These are phyloP conservation scores for Marchantia polymorpha DNA, from an alignment of 225 moss, liverwort and hornwort genomes.

Conservation along the genomic window DNA sequence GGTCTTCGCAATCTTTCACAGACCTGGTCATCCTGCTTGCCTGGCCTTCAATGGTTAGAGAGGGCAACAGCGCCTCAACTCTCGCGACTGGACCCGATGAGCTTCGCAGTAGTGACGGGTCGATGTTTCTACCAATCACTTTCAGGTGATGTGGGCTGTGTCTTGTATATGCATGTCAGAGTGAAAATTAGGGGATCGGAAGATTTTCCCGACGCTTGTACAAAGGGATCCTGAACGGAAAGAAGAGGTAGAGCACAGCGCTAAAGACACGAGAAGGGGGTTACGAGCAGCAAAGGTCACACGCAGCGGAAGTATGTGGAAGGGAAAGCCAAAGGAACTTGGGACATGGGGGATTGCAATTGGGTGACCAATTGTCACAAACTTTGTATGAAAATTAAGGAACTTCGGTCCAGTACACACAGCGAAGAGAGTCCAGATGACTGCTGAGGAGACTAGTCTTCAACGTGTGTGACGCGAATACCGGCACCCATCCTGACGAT, in stretches of 20 bases:
- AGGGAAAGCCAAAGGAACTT: background rate
- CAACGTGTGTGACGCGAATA: background rate
- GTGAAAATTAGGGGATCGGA: conserved; percentile 5
- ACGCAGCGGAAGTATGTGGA: background rate
- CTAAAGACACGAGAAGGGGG: background rate
- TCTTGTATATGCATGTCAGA: conserved; percentile 42
- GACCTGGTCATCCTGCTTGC: conserved; percentile 71
- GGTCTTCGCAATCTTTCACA: conserved; percentile 74
- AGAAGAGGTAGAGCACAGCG: conserved; percentile 49
- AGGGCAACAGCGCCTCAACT: background rate
- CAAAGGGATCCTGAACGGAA: background rate
- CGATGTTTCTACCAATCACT: background rate
- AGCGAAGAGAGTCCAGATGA: background rate
- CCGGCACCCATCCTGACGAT: background rate
- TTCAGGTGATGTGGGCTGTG: conserved; percentile 43
- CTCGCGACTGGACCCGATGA: background rate
- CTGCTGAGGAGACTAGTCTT: background rate
- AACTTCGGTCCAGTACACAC: background rate
- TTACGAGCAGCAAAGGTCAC: background rate
- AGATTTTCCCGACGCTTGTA: background rate
- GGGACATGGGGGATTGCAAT: conserved; percentile 6
- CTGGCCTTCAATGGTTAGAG: background rate
- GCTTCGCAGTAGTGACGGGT: background rate
- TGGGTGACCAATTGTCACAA: conserved; percentile 35
- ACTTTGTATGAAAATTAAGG: conserved; percentile 4